Conservation (phyloP, 495 filamentous ascomycete genomes). For the Aspergillus campestris region DNA sequence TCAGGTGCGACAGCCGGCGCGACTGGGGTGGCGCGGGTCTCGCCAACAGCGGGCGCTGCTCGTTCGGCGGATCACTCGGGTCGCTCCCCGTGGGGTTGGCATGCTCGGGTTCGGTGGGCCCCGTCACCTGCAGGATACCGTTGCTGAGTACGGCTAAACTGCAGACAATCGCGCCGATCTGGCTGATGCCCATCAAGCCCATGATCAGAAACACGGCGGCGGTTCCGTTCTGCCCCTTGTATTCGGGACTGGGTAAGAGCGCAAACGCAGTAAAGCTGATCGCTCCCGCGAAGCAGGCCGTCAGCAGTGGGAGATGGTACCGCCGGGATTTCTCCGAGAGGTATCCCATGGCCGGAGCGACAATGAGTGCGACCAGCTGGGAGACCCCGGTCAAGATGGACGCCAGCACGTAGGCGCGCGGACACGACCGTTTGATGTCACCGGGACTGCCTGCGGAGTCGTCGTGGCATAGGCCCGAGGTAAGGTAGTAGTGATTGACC, state of each 20-base stretch:
- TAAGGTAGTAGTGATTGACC: conserved; percentile 81
- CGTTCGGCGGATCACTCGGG: conserved; percentile 15
- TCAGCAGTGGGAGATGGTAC: conserved; percentile 65
- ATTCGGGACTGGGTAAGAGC: conserved; percentile 59
- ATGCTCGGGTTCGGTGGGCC: not conserved
- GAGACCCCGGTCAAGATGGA: conserved; percentile 80
- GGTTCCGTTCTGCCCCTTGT: conserved; percentile 46
- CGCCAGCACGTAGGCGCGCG: conserved; percentile 74
- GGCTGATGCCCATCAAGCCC: conserved; percentile 72
- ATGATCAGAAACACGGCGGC: conserved; percentile 66
- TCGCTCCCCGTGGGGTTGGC: not conserved
- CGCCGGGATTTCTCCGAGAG: conserved; percentile 52
- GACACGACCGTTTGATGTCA: conserved; percentile 72
- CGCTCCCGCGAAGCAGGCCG: conserved; percentile 62
- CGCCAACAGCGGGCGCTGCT: conserved; percentile 27
- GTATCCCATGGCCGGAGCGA: conserved; percentile 80
- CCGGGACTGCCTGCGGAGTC: conserved; percentile 38
- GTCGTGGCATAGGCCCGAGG: conserved; percentile 66
- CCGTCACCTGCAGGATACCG: conserved; percentile 48
- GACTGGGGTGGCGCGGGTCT: conserved; percentile 12
- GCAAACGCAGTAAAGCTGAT: conserved; percentile 70
- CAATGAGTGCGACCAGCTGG: conserved; percentile 75
- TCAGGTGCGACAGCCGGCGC: conserved; percentile 48
- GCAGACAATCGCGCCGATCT: conserved; percentile 94
- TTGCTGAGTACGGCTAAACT: conserved; percentile 76